Conservation (phyloP, 495 filamentous ascomycete genomes). For the Lepidopterella palustris region DNA sequence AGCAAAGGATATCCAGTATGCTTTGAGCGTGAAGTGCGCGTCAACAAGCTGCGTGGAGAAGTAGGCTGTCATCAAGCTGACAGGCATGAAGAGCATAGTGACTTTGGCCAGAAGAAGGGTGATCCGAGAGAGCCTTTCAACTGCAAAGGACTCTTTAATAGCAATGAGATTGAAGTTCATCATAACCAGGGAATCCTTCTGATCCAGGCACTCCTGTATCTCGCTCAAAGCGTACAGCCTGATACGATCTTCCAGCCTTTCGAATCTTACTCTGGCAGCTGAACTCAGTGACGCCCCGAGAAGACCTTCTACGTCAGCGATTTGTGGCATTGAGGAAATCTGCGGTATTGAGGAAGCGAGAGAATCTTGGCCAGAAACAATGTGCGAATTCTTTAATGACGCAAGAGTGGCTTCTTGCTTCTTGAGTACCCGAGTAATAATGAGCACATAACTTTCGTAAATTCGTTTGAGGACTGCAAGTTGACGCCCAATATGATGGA, state of each 20-base stretch:
- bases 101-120: slow-evolving; percentile 79
- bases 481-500: slow-evolving; percentile 65
- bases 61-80: slow-evolving; percentile 79
- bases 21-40: slow-evolving; percentile 51
- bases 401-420: slow-evolving; percentile 35
- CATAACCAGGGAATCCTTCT: slow-evolving; percentile 71
- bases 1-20: slow-evolving; percentile 70
- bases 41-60: slow-evolving; percentile 66
- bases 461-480: slow-evolving; percentile 64
- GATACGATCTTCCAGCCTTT: slow-evolving; percentile 67
- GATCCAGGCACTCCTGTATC: slow-evolving; percentile 68
- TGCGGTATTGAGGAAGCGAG: slow-evolving; percentile 17
- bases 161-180: slow-evolving; percentile 86
- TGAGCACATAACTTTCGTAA: slow-evolving; percentile 71
- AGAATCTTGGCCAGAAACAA: slow-evolving; percentile 25
- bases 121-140: slow-evolving; percentile 70
- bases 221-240: slow-evolving; percentile 73
- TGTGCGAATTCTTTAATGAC: slow-evolving; percentile 38
- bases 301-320: slow-evolving; percentile 31
- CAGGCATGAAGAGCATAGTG: slow-evolving; percentile 76
- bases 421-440: slow-evolving; percentile 66
- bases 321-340: slow-evolving; percentile 32
- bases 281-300: slow-evolving; percentile 56
- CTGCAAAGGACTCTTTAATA: slow-evolving; percentile 71
- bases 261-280: slow-evolving; percentile 65